Evolutionary conservation across 208 protist genomes (phyloP).

Genomic region (Lotmaria passim): DNA sequence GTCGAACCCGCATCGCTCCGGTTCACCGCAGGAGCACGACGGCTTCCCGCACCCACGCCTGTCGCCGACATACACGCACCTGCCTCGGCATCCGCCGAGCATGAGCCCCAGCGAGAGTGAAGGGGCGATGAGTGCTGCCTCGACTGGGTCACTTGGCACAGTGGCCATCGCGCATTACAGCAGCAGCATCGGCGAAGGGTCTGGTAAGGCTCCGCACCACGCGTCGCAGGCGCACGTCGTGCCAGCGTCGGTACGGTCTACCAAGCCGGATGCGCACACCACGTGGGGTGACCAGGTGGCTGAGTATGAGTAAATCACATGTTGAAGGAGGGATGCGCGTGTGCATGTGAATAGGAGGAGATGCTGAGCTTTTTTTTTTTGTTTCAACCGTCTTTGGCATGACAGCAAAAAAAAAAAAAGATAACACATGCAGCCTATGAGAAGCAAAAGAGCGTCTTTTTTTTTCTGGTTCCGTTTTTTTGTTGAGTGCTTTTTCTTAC

Average conservation of each 20-base stretch:
- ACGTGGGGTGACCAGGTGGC: conserved; percentile 11
- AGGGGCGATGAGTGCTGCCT: background rate
- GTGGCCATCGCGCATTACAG: background rate
- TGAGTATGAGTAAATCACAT: background rate
- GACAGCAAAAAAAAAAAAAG: too few relatives aligned
- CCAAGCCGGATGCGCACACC: conserved; percentile 10
- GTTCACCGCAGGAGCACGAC: background rate
- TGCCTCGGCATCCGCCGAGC: background rate
- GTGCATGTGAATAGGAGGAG: background rate
- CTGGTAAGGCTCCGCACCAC: background rate
- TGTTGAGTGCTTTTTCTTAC: too few relatives aligned
- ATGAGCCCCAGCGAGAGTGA: conserved; percentile 10
- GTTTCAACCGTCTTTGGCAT: too few relatives aligned
- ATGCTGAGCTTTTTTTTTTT: background rate
- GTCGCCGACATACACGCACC: background rate
- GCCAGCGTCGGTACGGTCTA: conserved; percentile 12
- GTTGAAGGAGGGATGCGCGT: background rate
- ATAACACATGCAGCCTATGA: too few relatives aligned
- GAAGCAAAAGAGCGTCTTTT: too few relatives aligned
- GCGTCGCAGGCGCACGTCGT: conserved; percentile 13
- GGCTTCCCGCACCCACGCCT: background rate
- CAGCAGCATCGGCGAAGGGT: background rate
- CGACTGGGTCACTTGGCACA: background rate
- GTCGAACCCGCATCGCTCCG: background rate
- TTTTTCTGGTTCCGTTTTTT: too few relatives aligned